Conservation (phyloP, 2,329 filamentous ascomycete species). For the Aspergillus sp. region DNA sequence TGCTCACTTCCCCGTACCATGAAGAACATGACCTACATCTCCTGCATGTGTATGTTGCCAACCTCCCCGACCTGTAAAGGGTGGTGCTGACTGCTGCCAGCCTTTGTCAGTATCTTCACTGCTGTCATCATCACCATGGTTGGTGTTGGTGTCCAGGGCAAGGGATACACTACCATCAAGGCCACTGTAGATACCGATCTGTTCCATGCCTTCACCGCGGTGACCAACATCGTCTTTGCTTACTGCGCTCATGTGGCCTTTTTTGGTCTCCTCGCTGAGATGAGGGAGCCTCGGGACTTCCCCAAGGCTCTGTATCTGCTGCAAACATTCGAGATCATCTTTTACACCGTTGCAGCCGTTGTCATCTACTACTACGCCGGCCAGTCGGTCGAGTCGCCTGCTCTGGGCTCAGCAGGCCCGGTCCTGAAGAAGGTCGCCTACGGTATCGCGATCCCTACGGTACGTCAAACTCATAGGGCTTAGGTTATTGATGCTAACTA, state of each 20-base stretch:
- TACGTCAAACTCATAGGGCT: not conserved
- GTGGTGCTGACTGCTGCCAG: not conserved
- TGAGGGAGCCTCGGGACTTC: slow-evolving; percentile 58
- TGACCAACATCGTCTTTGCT: slow-evolving; percentile 13
- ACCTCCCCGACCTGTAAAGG: rapidly evolving
- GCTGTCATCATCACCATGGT: slow-evolving; percentile 66
- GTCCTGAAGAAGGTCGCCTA: slow-evolving; percentile 62
- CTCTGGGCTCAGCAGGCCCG: slow-evolving; percentile 59
- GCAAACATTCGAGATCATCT: slow-evolving; percentile 54
- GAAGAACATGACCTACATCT: slow-evolving; percentile 8
- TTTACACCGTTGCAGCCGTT: slow-evolving; percentile 65
- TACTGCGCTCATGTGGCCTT: slow-evolving; percentile 19
- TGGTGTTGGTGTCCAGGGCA: slow-evolving; percentile 48
- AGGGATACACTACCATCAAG: not conserved
- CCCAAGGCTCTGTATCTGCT: slow-evolving; percentile 60
- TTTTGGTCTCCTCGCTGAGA: slow-evolving; percentile 62
- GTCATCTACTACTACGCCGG: slow-evolving; percentile 67
- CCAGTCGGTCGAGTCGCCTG: slow-evolving; percentile 58
- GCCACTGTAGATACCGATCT: not conserved
- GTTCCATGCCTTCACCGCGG: not conserved
- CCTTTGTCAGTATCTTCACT: slow-evolving; percentile 59
- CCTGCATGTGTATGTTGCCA: not conserved
- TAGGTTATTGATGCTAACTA: not conserved
- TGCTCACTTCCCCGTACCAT: slow-evolving; percentile 53
- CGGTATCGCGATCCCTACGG: slow-evolving; percentile 60